These are phyloP conservation scores for Discostella pseudostelligera DNA, from an alignment of 108 stramenopile species.

Conservation along the genomic window DNA sequence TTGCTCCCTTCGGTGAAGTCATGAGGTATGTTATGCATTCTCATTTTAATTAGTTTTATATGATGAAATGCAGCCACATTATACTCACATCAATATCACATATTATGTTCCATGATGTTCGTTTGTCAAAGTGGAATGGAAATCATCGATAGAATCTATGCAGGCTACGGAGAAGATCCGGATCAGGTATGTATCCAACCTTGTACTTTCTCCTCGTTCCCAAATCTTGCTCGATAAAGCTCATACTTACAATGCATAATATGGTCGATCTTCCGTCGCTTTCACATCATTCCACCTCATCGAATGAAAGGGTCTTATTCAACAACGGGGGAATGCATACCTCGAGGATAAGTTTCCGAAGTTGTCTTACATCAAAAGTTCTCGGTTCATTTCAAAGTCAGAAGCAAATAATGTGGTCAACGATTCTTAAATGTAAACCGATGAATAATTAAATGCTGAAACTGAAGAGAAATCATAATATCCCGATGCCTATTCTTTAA, in stretches of 20 bases:
- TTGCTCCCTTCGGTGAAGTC: constrained; percentile 81
- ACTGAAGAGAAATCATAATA: too few relatives aligned
- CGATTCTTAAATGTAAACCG: too few relatives aligned
- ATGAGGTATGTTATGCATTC: constrained; percentile 24
- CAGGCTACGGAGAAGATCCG: constrained; percentile 69
- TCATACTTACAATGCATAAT: too few relatives aligned
- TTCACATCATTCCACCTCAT: not conserved
- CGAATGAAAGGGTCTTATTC: constrained; percentile 49
- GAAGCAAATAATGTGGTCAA: not conserved
- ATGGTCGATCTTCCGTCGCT: too few relatives aligned
- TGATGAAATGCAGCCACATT: too few relatives aligned
- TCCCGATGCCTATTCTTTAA: constrained; percentile 11
- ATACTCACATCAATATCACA: not conserved
- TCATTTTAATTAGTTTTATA: too few relatives aligned
- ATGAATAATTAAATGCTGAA: not conserved
- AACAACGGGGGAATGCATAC: constrained; percentile 59
- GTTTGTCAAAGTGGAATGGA: constrained; percentile 62
- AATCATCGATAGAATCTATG: constrained; percentile 66
- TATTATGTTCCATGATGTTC: too few relatives aligned
- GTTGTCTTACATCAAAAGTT: constrained; percentile 48
- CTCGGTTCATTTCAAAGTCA: not conserved
- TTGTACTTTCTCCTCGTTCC: not conserved
- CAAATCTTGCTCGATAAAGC: too few relatives aligned
- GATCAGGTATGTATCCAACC: constrained; percentile 24
- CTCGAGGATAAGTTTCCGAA: constrained; percentile 64